Evolutionary conservation across 2,329 filamentous ascomycete species (phyloP), one percentile per base, ranked within the genome.

Genomic region (Teratosphaeria destructans): DNA sequence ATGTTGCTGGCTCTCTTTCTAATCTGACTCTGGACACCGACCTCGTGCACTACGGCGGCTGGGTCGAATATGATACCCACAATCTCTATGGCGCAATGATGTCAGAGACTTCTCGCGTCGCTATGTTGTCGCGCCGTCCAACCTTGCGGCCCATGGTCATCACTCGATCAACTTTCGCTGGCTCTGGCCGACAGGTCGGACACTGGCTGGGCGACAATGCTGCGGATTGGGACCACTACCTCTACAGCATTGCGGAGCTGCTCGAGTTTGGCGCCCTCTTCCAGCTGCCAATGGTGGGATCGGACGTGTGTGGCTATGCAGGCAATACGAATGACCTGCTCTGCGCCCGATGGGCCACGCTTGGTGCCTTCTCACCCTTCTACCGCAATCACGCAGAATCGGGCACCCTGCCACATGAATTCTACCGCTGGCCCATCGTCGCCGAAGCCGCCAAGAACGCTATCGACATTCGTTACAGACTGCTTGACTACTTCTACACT

Each of bases 401-500:
- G 52, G 71, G 73, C 35, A 71, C 72, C 3, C 77, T 81, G n/a
- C 70, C 72, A 3, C 88, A 91, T 68, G 88, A 91, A 69, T 87
- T 89, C 71, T 93, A 91, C 72, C 81, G 77, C 54, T 91, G 86
- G 85, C 74, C 78, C 0, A 73, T 77, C 1, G 86, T 89, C 5
- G 78, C 86, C 0, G 74, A 79, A 8, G 85, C 86, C 0, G 87
- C 87, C 0, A 81, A 80, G 59, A 85, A 83, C 60, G 86, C 85
- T 19, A 90, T 92, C 66, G 81, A 81, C 34, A 84, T 85, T 55
- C 82, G 89, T n/a, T 92, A 92, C 75, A 80, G 82, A 35, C 77
- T 92, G n/a, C 78, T 92, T 12, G 88, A 91, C 67, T 92, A 92
- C 74, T 79, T 89, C 61, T 92, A 93, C 77, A 91, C 88, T 1